Evolutionary conservation across 1,284 basidiomycete species (phyloP), one percentile per base, ranked within the genome.

Genomic region (Microbotryum saponariae): DNA sequence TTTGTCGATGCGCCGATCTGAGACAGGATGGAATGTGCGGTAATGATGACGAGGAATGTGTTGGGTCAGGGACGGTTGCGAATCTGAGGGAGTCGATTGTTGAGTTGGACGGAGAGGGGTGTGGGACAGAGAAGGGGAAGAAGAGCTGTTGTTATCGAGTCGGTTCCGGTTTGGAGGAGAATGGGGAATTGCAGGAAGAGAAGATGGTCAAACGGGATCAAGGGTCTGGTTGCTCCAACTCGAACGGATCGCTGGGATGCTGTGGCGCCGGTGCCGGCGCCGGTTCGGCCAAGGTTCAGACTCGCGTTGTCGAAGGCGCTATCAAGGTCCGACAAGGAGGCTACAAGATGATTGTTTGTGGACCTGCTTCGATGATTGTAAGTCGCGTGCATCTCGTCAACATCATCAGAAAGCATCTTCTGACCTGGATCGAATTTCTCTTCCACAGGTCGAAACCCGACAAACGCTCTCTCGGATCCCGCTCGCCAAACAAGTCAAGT

Each of bases 1-100:
- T 66, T 25, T 66, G 64, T 31, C 56, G 49, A 6, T 66, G 64
- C 29, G 64, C 61, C 6, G 57, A 59, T 4, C 14, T 20, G 10
- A 18, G 42, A 3, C 33, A 23, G 1, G 45, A 48, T 16, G 60
- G 57, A 0, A 21, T 48, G 8, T 61, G 64, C 51, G 58, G 55
- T 21, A 63, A 66, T 29, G 59, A 60, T 14, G 61, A 60, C 44
- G 58, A 60, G 46, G 64, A 66, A 23, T 60, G 61, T 31, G 58
- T 52, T n/a, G 61, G 57, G 1, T 56, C 53, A 16, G 63, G 54
- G 2, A 56, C 55, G 1, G 45, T 61, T 21, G 62, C 29, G 31
- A 61, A 61, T 21, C 54, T 23, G 12, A 46, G 53, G 12, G 63
- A 64, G 37, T 25, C 61, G 31, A 29, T 64, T 16, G 33, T 58